Evolutionary conservation across 2,329 filamentous ascomycete species (phyloP), one percentile per base, ranked within the genome.

Genomic region (Berkeleyomyces rouxiae): DNA sequence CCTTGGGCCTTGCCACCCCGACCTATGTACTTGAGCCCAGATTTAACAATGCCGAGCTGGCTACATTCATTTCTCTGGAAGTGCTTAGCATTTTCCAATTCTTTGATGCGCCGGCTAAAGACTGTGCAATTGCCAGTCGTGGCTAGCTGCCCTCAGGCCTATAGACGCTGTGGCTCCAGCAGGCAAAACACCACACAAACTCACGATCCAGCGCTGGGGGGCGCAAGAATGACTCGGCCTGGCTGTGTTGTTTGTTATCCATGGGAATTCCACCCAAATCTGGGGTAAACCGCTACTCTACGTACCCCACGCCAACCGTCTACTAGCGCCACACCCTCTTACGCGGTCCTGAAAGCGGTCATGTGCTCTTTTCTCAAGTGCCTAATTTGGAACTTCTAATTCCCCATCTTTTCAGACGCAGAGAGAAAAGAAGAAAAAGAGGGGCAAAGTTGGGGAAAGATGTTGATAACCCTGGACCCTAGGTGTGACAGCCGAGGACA

Each of bases 281-380:
- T 55, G 51, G 51, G 51, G 51, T 55, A 55, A 55, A 9, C 33
- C 51, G 36, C 37, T 39, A 55, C 51, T 55, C 36, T 36, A 39
- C n/a, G n/a, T 55, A 39, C 51, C 36, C 51, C 51, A 55, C 36
- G 23, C 51, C 13, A 10, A 37, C 39, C 51, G 33, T 55, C 4
- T 10, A n/a, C 46, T 51, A 49, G n/a, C 4, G 4, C 39, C 51
- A 55, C 10, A 9, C 51, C 40, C 51, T 46, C 51, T 42, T 51
- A 57, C 60, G 60, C 60, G 42, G 49, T 55, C 60, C 60, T 61
- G 51, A 61, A 61, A 46, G 60, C 60, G 49, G 60, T 61, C 60
- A 61, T 61, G 60, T 61, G 60, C 49, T 55, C 49, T 55, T 46
- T 7, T 55, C 11, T 57, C 40, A 43, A 36, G 31, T 55, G 55